Conservation (phyloP, 2,329 filamentous ascomycete species). For the Clonostachys byssicola region DNA sequence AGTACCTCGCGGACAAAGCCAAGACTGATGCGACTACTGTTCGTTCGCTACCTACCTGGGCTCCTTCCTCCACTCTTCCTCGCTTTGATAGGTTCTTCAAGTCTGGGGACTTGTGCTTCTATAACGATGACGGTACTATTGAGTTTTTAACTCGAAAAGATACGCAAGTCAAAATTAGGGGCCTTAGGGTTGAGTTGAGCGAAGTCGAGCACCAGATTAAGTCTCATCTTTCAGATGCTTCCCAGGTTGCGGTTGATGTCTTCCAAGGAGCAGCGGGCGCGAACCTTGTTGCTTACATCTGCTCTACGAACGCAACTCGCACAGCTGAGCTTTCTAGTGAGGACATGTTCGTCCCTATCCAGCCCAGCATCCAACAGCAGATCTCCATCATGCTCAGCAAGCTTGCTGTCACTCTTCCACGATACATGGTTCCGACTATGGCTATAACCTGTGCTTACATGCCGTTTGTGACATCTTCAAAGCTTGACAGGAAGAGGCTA, state of each 20-base stretch:
- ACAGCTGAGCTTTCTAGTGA: neutral
- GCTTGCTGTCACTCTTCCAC: conserved; percentile 5
- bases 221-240: neutral
- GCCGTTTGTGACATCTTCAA: conserved; percentile 8
- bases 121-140: conserved; percentile 1
- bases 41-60: neutral
- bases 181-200: neutral
- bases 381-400: conserved; percentile 7
- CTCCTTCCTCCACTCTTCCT: conserved; percentile 6
- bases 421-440: conserved; percentile 10
- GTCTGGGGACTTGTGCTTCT: neutral
- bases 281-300: neutral
- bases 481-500: conserved; percentile 5
- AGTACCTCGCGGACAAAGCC: conserved; percentile 33
- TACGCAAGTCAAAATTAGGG: conserved; percentile 1
- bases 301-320: neutral
- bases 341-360: conserved; percentile 4
- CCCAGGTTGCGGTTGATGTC: neutral
- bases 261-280: neutral
- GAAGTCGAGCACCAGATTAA: neutral
- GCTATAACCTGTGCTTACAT: conserved; percentile 9
- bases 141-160: neutral
- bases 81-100: neutral
- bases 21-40: conserved; percentile 15
- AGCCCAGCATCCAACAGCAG: conserved; percentile 4